Percentiles rank a stretch among this genome's conserved stretches.
Evolutionary conservation across 2,329 filamentous ascomycete genomes (phyloP).

Genomic region (Colletotrichum tamarilloi): DNA sequence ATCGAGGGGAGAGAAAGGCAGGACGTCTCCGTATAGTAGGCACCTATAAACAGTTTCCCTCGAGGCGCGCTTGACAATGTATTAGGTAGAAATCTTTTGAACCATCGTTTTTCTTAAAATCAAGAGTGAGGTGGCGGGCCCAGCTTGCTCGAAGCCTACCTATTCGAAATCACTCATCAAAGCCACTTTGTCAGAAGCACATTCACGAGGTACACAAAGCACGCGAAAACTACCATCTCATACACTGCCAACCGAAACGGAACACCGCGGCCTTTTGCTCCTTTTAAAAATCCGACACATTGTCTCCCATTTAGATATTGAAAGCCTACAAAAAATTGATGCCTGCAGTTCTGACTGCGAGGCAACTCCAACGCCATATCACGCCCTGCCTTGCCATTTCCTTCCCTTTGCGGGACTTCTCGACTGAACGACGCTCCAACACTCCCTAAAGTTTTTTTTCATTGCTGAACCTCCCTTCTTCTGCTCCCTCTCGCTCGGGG

Average conservation of each 20-base stretch:
- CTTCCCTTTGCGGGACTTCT: slow-evolving; percentile 9
- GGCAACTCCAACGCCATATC: slow-evolving; percentile 30
- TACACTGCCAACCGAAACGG: no score
- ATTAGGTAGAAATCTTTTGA: no score
- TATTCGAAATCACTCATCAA: no score
- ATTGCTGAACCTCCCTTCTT: slow-evolving; percentile 28
- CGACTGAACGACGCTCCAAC: slow-evolving; percentile 30
- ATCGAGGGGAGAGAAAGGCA: background rate
- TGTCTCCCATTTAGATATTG: slow-evolving; percentile 29
- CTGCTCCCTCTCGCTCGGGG: background rate
- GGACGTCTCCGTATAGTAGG: no score
- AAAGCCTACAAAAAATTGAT: slow-evolving; percentile 31
- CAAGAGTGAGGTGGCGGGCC: no score
- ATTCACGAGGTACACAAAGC: background rate
- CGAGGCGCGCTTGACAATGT: no score
- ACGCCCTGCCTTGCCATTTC: slow-evolving; percentile 15
- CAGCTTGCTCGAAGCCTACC: no score
- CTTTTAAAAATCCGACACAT: slow-evolving; percentile 13
- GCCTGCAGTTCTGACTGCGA: slow-evolving; percentile 29
- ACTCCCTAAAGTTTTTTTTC: slow-evolving; percentile 27
- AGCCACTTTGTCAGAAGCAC: no score
- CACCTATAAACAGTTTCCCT: no score
- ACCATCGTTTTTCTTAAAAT: no score
- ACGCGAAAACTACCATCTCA: background rate
- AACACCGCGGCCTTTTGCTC: no score